Evolutionary conservation across 2,329 filamentous ascomycete species (phyloP).

Genomic region (Aspergillus sp.): DNA sequence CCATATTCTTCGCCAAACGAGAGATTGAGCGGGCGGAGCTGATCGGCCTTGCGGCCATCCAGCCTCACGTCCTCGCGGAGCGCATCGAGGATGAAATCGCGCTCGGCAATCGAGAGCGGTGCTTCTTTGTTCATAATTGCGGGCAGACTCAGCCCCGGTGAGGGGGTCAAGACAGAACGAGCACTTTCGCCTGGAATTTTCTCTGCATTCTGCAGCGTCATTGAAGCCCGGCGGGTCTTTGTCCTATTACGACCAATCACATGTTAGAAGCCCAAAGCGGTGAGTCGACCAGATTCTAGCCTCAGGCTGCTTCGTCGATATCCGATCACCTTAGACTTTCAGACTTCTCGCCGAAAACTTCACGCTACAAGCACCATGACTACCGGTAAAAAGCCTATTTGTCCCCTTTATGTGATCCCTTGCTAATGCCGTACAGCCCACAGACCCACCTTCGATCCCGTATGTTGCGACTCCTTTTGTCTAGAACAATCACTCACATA

Average conservation of each 20-base stretch:
- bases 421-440: conserved; percentile 51
- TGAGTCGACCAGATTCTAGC: conserved; percentile 3
- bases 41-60: conserved; percentile 78
- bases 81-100: conserved; percentile 79
- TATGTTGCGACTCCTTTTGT: conserved; percentile 43
- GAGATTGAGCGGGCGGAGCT: conserved; percentile 75
- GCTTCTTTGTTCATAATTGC: conserved; percentile 82
- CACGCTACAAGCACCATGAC: conserved; percentile 35
- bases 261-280: background rate
- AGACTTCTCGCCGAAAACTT: background rate
- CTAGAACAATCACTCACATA: conserved; percentile 28
- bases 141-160: conserved; percentile 24
- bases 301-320: conserved; percentile 12
- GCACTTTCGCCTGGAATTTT: conserved; percentile 18
- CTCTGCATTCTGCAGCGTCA: conserved; percentile 22
- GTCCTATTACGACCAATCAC: conserved; percentile 16
- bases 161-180: conserved; percentile 22
- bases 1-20: conserved; percentile 90
- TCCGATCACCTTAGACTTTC: conserved; percentile 3
- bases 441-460: conserved; percentile 94
- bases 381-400: conserved; percentile 35
- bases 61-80: conserved; percentile 77
- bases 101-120: conserved; percentile 86
- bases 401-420: background rate
- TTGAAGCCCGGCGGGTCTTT: conserved; percentile 9